These are phyloP conservation scores for Fusarium algeriense DNA, from an alignment of 2,329 filamentous ascomycete genomes.

Conservation along the genomic window DNA sequence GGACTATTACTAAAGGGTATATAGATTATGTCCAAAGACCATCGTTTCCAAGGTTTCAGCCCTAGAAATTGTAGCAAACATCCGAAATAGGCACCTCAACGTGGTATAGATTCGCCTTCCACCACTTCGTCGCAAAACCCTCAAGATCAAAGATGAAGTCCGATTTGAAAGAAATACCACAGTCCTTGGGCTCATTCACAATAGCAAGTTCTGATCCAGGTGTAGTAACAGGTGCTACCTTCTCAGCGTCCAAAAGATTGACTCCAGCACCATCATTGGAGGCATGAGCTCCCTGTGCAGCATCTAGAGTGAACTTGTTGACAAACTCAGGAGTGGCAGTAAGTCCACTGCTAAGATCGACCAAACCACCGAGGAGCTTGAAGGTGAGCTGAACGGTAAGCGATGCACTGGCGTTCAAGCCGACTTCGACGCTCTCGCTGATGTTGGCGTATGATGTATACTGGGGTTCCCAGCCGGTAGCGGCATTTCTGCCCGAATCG, in stretches of 20 bases:
- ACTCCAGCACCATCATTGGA: neutral
- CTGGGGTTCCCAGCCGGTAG: slow-evolving; percentile 17
- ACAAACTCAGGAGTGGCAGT: slow-evolving; percentile 11
- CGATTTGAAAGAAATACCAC: slow-evolving; percentile 15
- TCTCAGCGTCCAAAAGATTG: neutral
- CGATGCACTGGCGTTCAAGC: slow-evolving; percentile 10
- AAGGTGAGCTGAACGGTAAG: slow-evolving; percentile 12
- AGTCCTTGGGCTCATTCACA: neutral
- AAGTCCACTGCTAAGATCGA: slow-evolving; percentile 20
- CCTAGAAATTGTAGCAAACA: slow-evolving; percentile 10
- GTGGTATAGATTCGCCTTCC: slow-evolving; percentile 16
- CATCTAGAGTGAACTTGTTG: slow-evolving; percentile 23
- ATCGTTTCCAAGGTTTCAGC: neutral
- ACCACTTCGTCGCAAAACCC: slow-evolving; percentile 21
- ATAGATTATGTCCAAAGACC: accelerated
- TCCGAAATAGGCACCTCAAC: slow-evolving; percentile 14
- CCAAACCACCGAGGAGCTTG: slow-evolving; percentile 10
- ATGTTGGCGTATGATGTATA: slow-evolving; percentile 20
- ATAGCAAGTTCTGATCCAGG: neutral
- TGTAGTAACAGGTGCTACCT: neutral
- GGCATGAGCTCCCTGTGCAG: neutral
- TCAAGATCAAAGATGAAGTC: slow-evolving; percentile 21
- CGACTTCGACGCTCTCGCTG: slow-evolving; percentile 14
- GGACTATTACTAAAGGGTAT: neutral
- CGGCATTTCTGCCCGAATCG: slow-evolving; percentile 1